Base-by-base conservation (phyloP, 2,329 filamentous ascomycete genomes). In the Chrysosporium keratinophilum region DNA sequence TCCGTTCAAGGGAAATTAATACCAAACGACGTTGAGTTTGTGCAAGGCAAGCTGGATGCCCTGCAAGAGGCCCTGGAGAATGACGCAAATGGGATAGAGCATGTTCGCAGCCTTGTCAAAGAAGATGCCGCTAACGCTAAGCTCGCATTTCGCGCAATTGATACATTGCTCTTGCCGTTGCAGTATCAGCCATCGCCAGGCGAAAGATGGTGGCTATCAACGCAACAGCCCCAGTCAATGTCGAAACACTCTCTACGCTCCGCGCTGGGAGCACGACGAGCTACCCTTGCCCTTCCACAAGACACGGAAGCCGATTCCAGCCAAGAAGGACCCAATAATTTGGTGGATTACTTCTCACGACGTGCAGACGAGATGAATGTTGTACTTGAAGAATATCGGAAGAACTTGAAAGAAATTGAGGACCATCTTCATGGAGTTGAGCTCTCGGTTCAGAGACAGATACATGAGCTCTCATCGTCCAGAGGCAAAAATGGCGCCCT, bases 101-200 rank as follows among this genome's bases (percentile, higher is more conserved):
- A 75, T 50, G 71, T 80, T 6, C 78, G 79, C 59, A 73, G 73
- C 15, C 71, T 77, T 58, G 80, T 79, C 63, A 78, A 83, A 61
- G 79, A 80, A 57, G 86, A 88, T 65, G 81, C 79, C 20, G 78
- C 81, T 37, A 83, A 89, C 60, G 84, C 84, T 7, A 80, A 83
- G 59, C 77, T 88, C 52, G 81, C 80, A 57, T 87, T 88, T 74
- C 80, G 83, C 54, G 83, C 84, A 19, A 81, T 87, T 33, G 83
- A 88, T 62, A 87, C 87, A 63, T 75, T 89, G 52, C 83, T 84
- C 61, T 74, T 90, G 14, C 87, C 87, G 1, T 62, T 74, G 47
- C 77, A 81, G 59, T 84, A 80, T 64, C 80, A 83, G 61, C 78
- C 79, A 54, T 67, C 67, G 7, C 62, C 67, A 14, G 65, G 63